These are phyloP conservation scores for Alternaria tenuissima DNA, from an alignment of 2,329 filamentous ascomycete species.

Conservation along the genomic window DNA sequence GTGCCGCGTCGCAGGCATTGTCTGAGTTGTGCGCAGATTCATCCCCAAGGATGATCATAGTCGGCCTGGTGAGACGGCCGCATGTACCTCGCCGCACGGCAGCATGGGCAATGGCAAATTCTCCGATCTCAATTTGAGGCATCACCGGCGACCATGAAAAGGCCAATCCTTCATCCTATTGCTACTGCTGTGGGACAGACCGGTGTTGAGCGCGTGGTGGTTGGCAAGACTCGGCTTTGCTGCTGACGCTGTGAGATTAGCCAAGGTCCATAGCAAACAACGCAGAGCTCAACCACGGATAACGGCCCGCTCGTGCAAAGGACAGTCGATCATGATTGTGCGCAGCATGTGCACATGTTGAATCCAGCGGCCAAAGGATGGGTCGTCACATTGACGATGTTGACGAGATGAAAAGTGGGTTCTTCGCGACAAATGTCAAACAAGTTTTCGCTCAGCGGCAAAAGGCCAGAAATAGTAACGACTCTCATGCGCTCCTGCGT, in stretches of 20 bases:
- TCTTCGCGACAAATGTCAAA: slow-evolving; percentile 12
- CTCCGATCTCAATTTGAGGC: neutral
- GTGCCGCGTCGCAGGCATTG: neutral
- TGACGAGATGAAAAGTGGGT: slow-evolving; percentile 20
- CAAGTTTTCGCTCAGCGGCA: slow-evolving; percentile 7
- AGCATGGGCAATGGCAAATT: slow-evolving; percentile 7
- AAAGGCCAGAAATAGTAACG: slow-evolving; percentile 3
- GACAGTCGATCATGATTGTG: neutral
- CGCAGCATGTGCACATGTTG: neutral
- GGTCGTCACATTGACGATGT: neutral
- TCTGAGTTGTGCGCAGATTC: slow-evolving; percentile 11
- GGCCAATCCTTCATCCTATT: neutral
- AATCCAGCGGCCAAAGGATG: neutral
- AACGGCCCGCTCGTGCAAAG: neutral
- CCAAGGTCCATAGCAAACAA: neutral
- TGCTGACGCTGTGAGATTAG: neutral
- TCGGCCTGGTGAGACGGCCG: slow-evolving; percentile 14
- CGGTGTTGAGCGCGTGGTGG: neutral
- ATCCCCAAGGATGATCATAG: slow-evolving; percentile 16
- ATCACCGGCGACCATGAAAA: neutral
- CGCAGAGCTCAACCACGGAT: neutral
- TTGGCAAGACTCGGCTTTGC: neutral
- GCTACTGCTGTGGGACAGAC: neutral
- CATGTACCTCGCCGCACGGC: slow-evolving; percentile 2
- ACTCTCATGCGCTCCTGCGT: neutral